A percentile compares a stretch with the other conserved stretches of the same genome.
phyloP scores from a whole-genome alignment of 106 monocot species.

The Gastrodia elata region DNA sequence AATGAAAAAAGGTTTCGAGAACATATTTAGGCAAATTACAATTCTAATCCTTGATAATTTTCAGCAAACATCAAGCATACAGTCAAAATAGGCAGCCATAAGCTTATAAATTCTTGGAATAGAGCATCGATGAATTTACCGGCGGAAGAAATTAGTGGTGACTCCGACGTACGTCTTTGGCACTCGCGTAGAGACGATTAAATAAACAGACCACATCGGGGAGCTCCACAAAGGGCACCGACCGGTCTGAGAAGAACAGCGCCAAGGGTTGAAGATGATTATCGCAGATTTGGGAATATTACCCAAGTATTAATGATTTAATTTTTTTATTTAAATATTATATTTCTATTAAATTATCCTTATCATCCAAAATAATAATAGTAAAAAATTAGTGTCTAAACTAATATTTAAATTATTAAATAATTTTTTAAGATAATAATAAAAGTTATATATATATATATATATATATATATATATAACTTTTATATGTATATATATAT shows the following conservation, averaged over 20 bases:
- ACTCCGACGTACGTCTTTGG: slow-evolving; percentile 62
- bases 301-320: too few species aligned
- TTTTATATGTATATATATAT: too few species aligned
- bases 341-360: too few species aligned
- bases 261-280: not conserved
- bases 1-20: not conserved
- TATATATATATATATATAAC: too few species aligned
- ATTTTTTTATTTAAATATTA: too few species aligned
- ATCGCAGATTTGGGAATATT: too few species aligned
- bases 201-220: slow-evolving; percentile 45
- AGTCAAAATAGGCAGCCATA: not conserved
- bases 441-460: too few species aligned
- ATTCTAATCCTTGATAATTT: not conserved
- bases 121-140: slow-evolving; percentile 18
- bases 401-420: too few species aligned
- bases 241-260: not conserved
- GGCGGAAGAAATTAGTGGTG: slow-evolving; percentile 55
- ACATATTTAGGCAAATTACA: not conserved
- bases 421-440: too few species aligned
- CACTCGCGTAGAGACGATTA: slow-evolving; percentile 42
- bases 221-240: not conserved
- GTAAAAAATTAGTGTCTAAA: too few species aligned
- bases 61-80: not conserved
- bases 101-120: not conserved
- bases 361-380: too few species aligned